These are phyloP conservation scores for Phytophthora macrochlamydospora DNA, from an alignment of 352 stramenopile genomes.

Conservation along the genomic window DNA sequence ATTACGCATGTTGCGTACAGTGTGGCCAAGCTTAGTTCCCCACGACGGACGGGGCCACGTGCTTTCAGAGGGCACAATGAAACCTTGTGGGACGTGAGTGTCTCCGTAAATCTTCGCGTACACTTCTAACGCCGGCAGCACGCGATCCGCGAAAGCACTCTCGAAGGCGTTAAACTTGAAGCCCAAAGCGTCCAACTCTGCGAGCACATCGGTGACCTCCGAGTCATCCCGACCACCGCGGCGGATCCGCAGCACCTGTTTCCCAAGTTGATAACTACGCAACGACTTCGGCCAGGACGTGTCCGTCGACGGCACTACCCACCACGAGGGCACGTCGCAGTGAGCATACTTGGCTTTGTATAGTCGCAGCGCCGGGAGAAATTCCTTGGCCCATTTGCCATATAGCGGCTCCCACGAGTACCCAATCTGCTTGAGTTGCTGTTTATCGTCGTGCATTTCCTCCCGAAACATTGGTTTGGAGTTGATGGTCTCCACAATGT, in stretches of 20 bases:
- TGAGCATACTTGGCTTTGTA: constrained; percentile 89
- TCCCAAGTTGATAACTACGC: constrained; percentile 87
- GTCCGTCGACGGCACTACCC: constrained; percentile 51
- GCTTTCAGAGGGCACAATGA: constrained; percentile 82
- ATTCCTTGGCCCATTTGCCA: constrained; percentile 55
- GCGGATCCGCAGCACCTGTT: constrained; percentile 69
- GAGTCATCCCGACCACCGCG: constrained; percentile 46
- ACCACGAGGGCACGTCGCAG: constrained; percentile 84
- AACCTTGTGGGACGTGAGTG: constrained; percentile 89
- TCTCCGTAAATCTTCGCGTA: constrained; percentile 90
- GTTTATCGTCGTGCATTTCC: constrained; percentile 45
- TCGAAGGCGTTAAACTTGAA: constrained; percentile 76
- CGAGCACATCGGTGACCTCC: constrained; percentile 55
- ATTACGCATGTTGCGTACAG: constrained; percentile 90
- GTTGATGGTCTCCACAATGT: constrained; percentile 58
- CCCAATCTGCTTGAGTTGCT: constrained; percentile 48
- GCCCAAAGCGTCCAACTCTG: constrained; percentile 61
- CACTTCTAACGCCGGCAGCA: constrained; percentile 73
- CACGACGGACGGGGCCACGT: constrained; percentile 83
- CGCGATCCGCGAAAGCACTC: constrained; percentile 60
- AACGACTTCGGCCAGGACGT: constrained; percentile 72
- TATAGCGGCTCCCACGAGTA: constrained; percentile 69
- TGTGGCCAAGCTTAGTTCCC: constrained; percentile 88
- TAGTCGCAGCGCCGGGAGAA: constrained; percentile 67
- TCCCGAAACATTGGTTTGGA: constrained; percentile 46